Base-by-base conservation (phyloP, 192 early-diverging fungal species). In the Diversispora eburnea region DNA sequence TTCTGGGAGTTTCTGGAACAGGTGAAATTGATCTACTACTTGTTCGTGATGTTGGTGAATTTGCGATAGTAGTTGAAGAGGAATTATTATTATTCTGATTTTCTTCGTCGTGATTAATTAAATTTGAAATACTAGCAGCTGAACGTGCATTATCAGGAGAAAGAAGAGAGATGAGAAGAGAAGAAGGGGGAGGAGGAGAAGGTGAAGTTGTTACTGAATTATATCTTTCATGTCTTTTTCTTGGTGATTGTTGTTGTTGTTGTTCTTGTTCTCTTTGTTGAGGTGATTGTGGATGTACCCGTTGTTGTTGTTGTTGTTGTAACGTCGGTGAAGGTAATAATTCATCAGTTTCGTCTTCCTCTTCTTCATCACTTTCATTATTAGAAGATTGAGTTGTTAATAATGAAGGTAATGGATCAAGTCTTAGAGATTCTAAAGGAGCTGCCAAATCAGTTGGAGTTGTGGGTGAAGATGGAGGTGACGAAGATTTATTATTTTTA, bases 261-360 rank as follows among this genome's bases (percentile, higher is more conserved):
- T 33, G 25, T 33, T 33, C 25, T 33, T 33, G 76, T 70, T 72
- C 66, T 67, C 22, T 61, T 55, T 70, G 33, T 58, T 22, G 41
- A 20, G 64, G 8, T 69, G 58, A 57, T 48, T 19, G 41, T 17
- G 8, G 57, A 59, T 25, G 10, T n/a, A 22, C 25, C 25, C 2
- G 25, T 33, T 33, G 25, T 33, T 33, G 25, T 33, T 33, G 25
- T 33, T 59, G 48, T 7, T 33, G 57, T 58, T 58, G 57, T 58
- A 20, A 9, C 8, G n/a, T 17, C 6, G 8, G 41, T 51, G 13
- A 22, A 5, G 48, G 60, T 25, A 58, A 45, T 60, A 51, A 55
- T 66, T 52, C 73, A 79, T 77, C 75, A 43, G n/a, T 62, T 57
- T 79, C 41, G 45, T 39, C 45, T 76, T 83, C 59, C 10, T 39